These are phyloP conservation scores for Wickerhamomyces bisporus DNA, from an alignment of 805 yeast species.

Conservation along the genomic window DNA sequence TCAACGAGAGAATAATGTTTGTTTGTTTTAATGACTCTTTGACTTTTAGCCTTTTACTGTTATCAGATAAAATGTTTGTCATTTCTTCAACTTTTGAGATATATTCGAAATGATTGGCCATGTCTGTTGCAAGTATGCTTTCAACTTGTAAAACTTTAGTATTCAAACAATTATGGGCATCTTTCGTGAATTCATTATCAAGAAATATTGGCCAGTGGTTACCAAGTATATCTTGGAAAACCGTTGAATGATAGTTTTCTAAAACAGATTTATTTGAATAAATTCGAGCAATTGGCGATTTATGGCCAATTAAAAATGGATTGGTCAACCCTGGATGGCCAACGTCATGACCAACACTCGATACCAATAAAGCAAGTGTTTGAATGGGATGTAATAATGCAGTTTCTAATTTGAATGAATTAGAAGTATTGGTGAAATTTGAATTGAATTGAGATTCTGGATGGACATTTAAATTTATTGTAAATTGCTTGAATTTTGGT, in stretches of 20 bases:
- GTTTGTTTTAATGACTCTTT: constrained; percentile 20
- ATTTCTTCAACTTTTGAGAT: constrained; percentile 45
- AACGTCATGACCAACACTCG: constrained; percentile 91
- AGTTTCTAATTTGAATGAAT: constrained; percentile 7
- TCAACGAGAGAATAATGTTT: constrained; percentile 53
- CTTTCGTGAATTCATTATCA: constrained; percentile 10
- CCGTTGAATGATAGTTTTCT: constrained; percentile 75
- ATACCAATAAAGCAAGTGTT: constrained; percentile 57
- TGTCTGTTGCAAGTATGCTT: constrained; percentile 78
- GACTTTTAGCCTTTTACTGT: constrained; percentile 7
- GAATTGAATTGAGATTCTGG: constrained; percentile 8
- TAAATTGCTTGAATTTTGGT: constrained; percentile 18
- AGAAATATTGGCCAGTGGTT: constrained; percentile 47
- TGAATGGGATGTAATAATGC: constrained; percentile 33
- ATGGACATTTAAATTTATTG: constrained; percentile 12
- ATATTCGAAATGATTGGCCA: constrained; percentile 82
- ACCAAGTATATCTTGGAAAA: constrained; percentile 47
- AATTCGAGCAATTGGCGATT: constrained; percentile 57
- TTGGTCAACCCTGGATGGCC: constrained; percentile 98
- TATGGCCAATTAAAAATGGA: constrained; percentile 51
- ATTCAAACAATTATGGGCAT: constrained; percentile 14
- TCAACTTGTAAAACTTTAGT: constrained; percentile 28
- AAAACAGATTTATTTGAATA: constrained; percentile 67
- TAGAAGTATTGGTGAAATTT: background rate
- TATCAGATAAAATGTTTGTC: constrained; percentile 15